A percentile compares a stretch with the other conserved stretches of the same genome.
Evolutionary conservation across 306 rosid species (phyloP).

Genomic region (Arachis stenosperma): DNA sequence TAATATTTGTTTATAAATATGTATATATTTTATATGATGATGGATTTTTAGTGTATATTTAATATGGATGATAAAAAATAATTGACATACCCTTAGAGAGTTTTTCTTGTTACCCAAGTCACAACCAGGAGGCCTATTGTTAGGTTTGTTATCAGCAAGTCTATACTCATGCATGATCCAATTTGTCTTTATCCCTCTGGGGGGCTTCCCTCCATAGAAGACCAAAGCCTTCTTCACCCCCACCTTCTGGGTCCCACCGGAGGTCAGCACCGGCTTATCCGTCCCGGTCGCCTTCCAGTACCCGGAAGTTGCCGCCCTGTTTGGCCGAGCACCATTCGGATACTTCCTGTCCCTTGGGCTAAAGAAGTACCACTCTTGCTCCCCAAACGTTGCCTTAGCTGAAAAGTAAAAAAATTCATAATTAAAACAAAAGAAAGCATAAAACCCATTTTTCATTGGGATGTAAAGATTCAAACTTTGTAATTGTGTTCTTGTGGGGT

Average conservation of each 20-base stretch:
- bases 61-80: no score
- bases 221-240: conserved; percentile 96
- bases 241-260: conserved; percentile 66
- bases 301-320: conserved; percentile 91
- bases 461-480: conserved; percentile 15
- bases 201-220: conserved; percentile 94
- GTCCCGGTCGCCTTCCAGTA: conserved; percentile 99
- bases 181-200: conserved; percentile 85
- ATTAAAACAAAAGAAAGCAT: not conserved
- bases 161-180: conserved; percentile 99
- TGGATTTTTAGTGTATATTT: no score
- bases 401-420: not conserved
- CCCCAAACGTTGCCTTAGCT: conserved; percentile 96
- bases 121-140: conserved; percentile 71
- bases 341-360: conserved; percentile 96
- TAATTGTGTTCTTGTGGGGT: not conserved
- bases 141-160: conserved; percentile 66
- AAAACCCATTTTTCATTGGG: not conserved
- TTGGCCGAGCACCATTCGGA: conserved; percentile 94
- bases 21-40: no score
- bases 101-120: conserved; percentile 84
- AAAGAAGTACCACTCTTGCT: conserved; percentile 94
- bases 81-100: conserved; percentile 78
- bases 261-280: conserved; percentile 80
- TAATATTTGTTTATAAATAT: no score